Percentiles rank a stretch among this genome's conserved stretches.
These are phyloP conservation scores for Diaporthe sp. DNA, from an alignment of 2,329 filamentous ascomycete genomes.

Conservation along the genomic window DNA sequence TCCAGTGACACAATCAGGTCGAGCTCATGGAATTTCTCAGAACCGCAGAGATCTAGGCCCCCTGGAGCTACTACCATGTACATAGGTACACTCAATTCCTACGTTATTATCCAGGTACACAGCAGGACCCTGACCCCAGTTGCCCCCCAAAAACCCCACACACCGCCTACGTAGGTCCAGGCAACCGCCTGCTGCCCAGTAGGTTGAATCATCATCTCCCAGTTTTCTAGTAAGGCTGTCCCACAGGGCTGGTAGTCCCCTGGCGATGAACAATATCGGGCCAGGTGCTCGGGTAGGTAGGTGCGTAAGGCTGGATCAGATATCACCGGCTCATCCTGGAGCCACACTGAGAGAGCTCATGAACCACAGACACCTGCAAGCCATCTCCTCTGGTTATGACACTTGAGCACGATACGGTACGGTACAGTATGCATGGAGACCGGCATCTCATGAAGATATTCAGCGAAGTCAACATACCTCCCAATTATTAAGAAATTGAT, in stretches of 20 bases:
- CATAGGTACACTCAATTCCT: background rate
- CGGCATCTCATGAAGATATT: background rate
- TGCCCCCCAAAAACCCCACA: background rate
- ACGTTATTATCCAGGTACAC: background rate
- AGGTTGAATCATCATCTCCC: background rate
- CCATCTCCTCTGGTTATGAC: background rate
- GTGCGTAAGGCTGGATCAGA: background rate
- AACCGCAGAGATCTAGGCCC: constrained; percentile 23
- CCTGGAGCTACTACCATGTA: constrained; percentile 2
- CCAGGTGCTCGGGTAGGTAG: background rate
- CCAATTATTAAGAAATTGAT: background rate
- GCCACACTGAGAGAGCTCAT: background rate
- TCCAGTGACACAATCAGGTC: constrained; percentile 20
- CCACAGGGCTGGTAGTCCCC: constrained; percentile 12
- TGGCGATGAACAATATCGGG: no score
- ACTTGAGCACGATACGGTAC: background rate
- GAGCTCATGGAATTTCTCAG: constrained; percentile 30
- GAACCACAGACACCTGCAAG: background rate
- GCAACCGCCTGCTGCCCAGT: background rate
- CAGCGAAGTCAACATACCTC: background rate
- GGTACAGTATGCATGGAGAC: background rate
- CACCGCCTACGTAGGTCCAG: background rate
- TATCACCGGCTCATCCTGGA: background rate
- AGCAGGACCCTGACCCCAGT: background rate
- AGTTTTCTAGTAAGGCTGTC: background rate